Percentiles rank a stretch among this genome's conserved stretches.
These are phyloP conservation scores for Fraxinus nigra DNA, from an alignment of 305 asterid species.

Conservation along the genomic window DNA sequence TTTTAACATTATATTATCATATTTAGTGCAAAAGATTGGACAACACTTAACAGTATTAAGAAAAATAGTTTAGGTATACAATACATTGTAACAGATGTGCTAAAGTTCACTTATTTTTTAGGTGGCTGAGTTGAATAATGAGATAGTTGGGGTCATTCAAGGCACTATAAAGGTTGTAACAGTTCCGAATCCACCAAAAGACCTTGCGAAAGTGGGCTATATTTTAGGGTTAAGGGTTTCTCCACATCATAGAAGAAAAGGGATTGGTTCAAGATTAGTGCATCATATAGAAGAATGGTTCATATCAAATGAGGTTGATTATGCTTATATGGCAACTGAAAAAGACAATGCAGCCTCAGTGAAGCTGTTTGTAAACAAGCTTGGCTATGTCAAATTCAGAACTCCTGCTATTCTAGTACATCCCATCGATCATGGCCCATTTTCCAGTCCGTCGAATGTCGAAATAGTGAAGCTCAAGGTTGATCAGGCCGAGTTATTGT, in stretches of 20 bases:
- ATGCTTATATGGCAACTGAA: constrained; percentile 46
- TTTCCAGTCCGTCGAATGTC: constrained; percentile 15
- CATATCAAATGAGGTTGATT: constrained; percentile 29
- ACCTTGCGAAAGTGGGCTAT: constrained; percentile 35
- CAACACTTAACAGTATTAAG: background rate
- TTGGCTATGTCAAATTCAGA: constrained; percentile 32
- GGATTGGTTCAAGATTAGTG: constrained; percentile 32
- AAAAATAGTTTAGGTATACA: background rate
- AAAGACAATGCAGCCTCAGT: constrained; percentile 35
- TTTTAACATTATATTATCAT: background rate
- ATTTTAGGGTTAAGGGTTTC: constrained; percentile 37
- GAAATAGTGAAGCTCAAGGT: constrained; percentile 26
- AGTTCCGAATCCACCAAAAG: constrained; percentile 16
- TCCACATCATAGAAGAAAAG: constrained; percentile 36
- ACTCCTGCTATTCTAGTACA: constrained; percentile 36
- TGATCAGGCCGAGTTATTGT: constrained; percentile 33
- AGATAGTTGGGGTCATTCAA: constrained; percentile 37
- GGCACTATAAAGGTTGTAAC: constrained; percentile 37
- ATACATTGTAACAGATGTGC: background rate
- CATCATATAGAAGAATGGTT: constrained; percentile 39
- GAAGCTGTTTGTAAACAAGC: constrained; percentile 27
- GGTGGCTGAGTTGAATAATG: constrained; percentile 42
- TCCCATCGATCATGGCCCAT: constrained; percentile 6
- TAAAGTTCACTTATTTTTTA: background rate
- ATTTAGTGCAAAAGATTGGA: background rate